Percentiles rank a stretch among this genome's conserved stretches.
Evolutionary conservation across 345 rosid species (phyloP).

Genomic region (Arabis hirsuta): DNA sequence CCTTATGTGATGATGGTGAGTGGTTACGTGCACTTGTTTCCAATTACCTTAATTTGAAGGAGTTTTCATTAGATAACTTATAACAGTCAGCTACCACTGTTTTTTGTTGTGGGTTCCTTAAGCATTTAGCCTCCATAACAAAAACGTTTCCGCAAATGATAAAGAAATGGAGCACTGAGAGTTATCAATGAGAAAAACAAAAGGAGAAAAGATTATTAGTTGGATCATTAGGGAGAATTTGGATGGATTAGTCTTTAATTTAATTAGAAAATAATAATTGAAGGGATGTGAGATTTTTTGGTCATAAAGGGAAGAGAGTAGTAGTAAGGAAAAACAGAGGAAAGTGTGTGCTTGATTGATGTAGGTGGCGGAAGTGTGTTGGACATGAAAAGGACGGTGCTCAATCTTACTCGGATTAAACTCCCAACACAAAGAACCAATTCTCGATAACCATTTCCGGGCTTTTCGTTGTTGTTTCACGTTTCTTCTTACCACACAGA

Average conservation of each 20-base stretch:
- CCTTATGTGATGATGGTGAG: neutral
- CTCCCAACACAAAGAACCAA: neutral
- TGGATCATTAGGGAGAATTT: neutral
- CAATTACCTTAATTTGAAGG: neutral
- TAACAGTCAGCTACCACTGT: too few relatives aligned
- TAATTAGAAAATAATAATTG: neutral
- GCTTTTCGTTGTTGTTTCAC: neutral
- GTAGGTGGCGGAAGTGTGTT: conserved; percentile 36
- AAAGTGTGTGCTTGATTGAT: neutral
- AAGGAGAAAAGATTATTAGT: neutral
- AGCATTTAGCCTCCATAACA: neutral
- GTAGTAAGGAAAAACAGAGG: neutral
- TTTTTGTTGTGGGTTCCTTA: neutral
- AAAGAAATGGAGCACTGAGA: neutral
- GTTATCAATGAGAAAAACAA: neutral
- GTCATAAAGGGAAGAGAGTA: too few relatives aligned
- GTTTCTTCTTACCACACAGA: neutral
- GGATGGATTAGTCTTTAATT: neutral
- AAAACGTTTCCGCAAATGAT: neutral
- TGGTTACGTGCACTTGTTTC: conserved; percentile 10
- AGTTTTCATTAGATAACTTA: too few relatives aligned
- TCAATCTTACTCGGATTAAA: neutral
- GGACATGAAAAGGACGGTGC: conserved; percentile 30
- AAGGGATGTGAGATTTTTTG: too few relatives aligned
- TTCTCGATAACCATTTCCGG: neutral